Base-by-base conservation (phyloP, 2,329 filamentous ascomycete genomes). In the Monilinia vaccinii-corymbosi region DNA sequence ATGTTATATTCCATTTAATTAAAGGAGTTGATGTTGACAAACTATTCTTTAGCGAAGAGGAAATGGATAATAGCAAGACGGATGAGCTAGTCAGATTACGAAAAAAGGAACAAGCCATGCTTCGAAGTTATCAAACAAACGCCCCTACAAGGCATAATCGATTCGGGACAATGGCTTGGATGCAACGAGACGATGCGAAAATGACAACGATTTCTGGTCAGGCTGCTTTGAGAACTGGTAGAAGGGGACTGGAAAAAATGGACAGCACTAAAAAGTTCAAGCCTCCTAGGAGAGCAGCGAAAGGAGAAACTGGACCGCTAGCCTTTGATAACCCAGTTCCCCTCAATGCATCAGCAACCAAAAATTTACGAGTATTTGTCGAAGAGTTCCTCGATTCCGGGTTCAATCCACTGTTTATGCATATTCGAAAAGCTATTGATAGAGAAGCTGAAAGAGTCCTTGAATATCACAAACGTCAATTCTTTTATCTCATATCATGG, bases 101-200 rank as follows among this genome's bases (percentile, higher is more conserved):
- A 73, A 83, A 82, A 58, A 91, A 94, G 69, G 94, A 99, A 74
- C 85, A 86, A 2, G 83, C 86, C n/a, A 89, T 96, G 84, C 79
- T 90, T 58, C 84, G 87, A 67, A 82, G 87, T 52, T 87, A 91
- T 68, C 87, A 87, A 58, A 87, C 85, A 66, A 86, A 86, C 70
- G 89, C 88, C 3, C 89, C 92, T 0, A 92, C 91, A 3, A 80
- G 94, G 51, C 94, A 99, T 73, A 96, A 92, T 67, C 84, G 94
- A 38, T 99, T 97, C 69, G 94, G 94, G 3, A 96, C 92, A 13
- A 97, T 97, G 89, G 85, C 97, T 38, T 97, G 93, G 92, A 84
- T 99, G 42, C 91, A 96, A 75, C 81, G 92, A 60, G 88, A 91
- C 52, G 88, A 92, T 66, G 85, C 88, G 55, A 92, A 92, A 69